Conservation (phyloP, 1,284 basidiomycete species). For the Entoloma clypeatum region DNA sequence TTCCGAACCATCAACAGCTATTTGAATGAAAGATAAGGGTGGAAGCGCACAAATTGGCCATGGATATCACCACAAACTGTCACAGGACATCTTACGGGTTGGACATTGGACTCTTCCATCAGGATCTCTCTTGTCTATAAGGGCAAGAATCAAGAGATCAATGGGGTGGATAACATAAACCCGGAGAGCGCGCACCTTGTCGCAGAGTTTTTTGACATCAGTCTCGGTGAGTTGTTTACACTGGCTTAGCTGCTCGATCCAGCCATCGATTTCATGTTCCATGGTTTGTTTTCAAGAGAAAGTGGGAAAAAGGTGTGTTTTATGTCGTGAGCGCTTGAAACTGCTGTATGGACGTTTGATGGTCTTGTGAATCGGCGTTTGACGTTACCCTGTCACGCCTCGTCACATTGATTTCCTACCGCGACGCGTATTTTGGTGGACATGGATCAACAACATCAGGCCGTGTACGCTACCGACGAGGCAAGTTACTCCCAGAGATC, state of each 20-base stretch:
- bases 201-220: constrained; percentile 97
- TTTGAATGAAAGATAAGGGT: constrained; percentile 21
- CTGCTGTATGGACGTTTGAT: constrained; percentile 22
- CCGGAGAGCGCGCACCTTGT: constrained; percentile 68
- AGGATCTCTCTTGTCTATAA: constrained; percentile 91
- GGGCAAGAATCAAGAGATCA: constrained; percentile 20
- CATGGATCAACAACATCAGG: constrained; percentile 47
- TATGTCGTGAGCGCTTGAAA: constrained; percentile 23
- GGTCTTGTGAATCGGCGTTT: constrained; percentile 19
- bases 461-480: constrained; percentile 90
- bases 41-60: constrained; percentile 94
- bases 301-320: constrained; percentile 25
- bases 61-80: constrained; percentile 99
- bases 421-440: constrained; percentile 33
- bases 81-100: constrained; percentile 96
- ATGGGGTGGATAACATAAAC: constrained; percentile 16
- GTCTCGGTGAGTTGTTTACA: constrained; percentile 97
- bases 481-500: constrained; percentile 37
- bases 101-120: constrained; percentile 97
- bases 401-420: constrained; percentile 29
- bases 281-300: constrained; percentile 39
- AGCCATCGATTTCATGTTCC: constrained; percentile 86
- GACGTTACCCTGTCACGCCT: constrained; percentile 27
- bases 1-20: constrained; percentile 18
- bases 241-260: constrained; percentile 96